Conservation (phyloP, 495 filamentous ascomycete genomes). For the Xylaria cubensis region DNA sequence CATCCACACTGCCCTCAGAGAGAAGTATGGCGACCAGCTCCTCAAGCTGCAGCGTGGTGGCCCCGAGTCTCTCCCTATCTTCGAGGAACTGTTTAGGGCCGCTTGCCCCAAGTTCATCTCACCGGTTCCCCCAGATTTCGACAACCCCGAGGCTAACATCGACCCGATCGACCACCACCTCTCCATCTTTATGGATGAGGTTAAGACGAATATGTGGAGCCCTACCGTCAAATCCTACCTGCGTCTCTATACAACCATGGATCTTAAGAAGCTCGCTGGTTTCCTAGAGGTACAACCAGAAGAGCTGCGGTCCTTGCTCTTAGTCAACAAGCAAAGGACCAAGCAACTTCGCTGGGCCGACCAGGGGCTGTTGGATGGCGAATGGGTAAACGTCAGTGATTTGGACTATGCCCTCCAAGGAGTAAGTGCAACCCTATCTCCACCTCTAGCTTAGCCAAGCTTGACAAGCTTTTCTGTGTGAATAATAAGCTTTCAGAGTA, state of each 20-base stretch:
- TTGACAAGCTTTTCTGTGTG: constrained; percentile 29
- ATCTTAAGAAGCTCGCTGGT: constrained; percentile 95
- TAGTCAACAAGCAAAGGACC: constrained; percentile 98
- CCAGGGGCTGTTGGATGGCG: constrained; percentile 86
- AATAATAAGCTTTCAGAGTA: constrained; percentile 18
- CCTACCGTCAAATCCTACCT: constrained; percentile 97
- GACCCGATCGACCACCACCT: constrained; percentile 98
- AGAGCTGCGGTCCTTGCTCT: constrained; percentile 83
- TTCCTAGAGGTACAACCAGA: constrained; percentile 96
- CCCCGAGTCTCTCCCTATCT: constrained; percentile 91
- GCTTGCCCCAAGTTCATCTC: constrained; percentile 99
- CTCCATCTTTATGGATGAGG: constrained; percentile 97
- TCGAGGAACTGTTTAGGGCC: constrained; percentile 93
- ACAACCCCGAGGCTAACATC: constrained; percentile 89
- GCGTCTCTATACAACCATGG: constrained; percentile 99
- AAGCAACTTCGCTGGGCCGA: constrained; percentile 96
- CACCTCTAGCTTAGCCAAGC: constrained; percentile 8
- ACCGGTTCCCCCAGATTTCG: constrained; percentile 95
- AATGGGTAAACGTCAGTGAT: constrained; percentile 87
- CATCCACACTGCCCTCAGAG: constrained; percentile 94
- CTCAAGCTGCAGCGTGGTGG: constrained; percentile 93
- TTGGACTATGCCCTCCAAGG: constrained; percentile 96
- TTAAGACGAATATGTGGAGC: constrained; percentile 94
- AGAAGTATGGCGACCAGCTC: constrained; percentile 99
- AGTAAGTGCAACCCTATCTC: constrained; percentile 53